Conservation (phyloP, 805 yeast species). For the Blastobotrys terrestris region DNA sequence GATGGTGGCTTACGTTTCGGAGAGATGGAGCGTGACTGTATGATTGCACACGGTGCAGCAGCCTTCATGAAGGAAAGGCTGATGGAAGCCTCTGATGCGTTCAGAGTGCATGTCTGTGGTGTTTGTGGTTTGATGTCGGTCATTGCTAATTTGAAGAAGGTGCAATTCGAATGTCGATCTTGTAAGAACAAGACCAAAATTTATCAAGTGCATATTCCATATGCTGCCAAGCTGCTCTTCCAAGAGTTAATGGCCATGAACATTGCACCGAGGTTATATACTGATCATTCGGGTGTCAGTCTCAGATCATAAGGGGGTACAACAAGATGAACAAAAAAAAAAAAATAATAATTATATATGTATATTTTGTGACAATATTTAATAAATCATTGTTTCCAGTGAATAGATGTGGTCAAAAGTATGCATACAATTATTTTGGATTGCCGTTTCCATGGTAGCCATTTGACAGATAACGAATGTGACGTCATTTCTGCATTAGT, state of each 20-base stretch:
- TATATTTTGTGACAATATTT: not conserved
- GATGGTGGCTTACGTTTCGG: conserved; percentile 99
- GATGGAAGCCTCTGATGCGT: conserved; percentile 99
- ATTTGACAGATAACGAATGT: too few relatives aligned
- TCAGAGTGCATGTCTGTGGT: conserved; percentile 97
- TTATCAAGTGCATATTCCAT: conserved; percentile 95
- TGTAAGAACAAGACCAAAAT: conserved; percentile 98
- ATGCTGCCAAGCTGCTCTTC: conserved; percentile 96
- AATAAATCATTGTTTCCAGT: not conserved
- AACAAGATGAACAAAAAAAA: not conserved
- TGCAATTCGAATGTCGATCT: conserved; percentile 96
- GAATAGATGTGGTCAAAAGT: not conserved
- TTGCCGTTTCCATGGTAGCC: not conserved
- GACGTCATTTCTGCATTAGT: too few relatives aligned
- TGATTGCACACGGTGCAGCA: conserved; percentile 99
- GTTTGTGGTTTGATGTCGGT: conserved; percentile 98
- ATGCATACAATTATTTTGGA: too few relatives aligned
- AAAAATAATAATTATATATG: not conserved
- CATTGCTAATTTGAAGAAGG: conserved; percentile 93
- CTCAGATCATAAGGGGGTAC: conserved; percentile 6
- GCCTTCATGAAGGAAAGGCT: conserved; percentile 95
- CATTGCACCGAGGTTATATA: conserved; percentile 92
- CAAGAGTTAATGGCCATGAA: conserved; percentile 99
- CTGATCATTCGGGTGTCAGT: conserved; percentile 69
- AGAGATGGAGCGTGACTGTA: conserved; percentile 99